Conservation (phyloP, 2,329 filamentous ascomycete genomes). For the Drechslerella coelobrocha region DNA sequence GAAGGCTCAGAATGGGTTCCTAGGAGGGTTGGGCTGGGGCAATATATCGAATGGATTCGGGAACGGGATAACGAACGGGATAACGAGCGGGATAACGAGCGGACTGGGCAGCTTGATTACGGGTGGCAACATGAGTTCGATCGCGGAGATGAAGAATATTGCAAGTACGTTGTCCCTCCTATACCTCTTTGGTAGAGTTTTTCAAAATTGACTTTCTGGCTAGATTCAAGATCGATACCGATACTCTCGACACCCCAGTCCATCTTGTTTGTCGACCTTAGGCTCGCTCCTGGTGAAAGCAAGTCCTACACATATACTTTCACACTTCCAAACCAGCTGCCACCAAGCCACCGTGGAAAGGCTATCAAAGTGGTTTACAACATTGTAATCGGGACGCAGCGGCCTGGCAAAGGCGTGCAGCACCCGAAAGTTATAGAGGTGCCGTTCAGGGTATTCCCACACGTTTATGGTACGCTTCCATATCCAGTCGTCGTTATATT, state of each 20-base stretch:
- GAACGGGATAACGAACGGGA: conserved; percentile 55
- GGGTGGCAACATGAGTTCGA: conserved; percentile 83
- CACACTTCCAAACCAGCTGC: conserved; percentile 83
- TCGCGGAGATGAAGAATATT: conserved; percentile 91
- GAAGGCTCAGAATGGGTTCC: conserved; percentile 78
- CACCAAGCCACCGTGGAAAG: conserved; percentile 87
- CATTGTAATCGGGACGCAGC: conserved; percentile 87
- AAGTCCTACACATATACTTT: conserved; percentile 86
- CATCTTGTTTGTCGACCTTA: conserved; percentile 91
- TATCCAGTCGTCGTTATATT: no score
- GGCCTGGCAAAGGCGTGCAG: conserved; percentile 77
- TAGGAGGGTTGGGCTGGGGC: conserved; percentile 86
- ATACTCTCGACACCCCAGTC: conserved; percentile 94
- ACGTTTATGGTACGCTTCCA: conserved; percentile 72
- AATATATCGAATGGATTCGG: conserved; percentile 58
- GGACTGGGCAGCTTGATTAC: conserved; percentile 89
- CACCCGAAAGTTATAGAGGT: conserved; percentile 90
- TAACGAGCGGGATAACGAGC: conserved; percentile 71
- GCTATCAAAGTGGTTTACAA: conserved; percentile 94
- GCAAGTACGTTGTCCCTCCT: conserved; percentile 63
- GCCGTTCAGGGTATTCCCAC: conserved; percentile 90
- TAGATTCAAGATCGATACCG: conserved; percentile 77
- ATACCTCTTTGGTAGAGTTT: not conserved
- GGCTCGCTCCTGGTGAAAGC: conserved; percentile 85
- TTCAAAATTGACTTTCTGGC: conserved; percentile 35